Percentiles rank a stretch among this genome's conserved stretches.
phyloP scores from a whole-genome alignment of 2,329 filamentous ascomycete species.

The Septoria petroselini region DNA sequence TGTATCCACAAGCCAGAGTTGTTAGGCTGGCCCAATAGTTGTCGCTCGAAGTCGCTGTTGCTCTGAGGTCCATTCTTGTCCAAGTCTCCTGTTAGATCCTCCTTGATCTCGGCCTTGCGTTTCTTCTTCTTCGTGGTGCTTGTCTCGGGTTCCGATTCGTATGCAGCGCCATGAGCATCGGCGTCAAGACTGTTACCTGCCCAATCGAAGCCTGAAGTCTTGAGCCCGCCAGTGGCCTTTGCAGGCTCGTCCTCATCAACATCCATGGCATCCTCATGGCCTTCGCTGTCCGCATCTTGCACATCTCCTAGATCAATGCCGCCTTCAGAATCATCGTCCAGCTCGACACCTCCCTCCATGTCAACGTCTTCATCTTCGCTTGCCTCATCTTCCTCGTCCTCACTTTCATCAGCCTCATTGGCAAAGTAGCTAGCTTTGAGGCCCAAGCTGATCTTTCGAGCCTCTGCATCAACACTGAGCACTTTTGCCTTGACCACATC shows the following conservation, averaged over 20 bases:
- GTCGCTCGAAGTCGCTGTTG: slow-evolving; percentile 86
- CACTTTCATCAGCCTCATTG: slow-evolving; percentile 52
- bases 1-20: slow-evolving; percentile 91
- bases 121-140: slow-evolving; percentile 53
- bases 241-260: slow-evolving; percentile 37
- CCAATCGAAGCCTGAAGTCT: slow-evolving; percentile 83
- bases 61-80: slow-evolving; percentile 86
- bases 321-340: slow-evolving; percentile 24
- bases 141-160: slow-evolving; percentile 55
- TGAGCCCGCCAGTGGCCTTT: slow-evolving; percentile 50
- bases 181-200: slow-evolving; percentile 58
- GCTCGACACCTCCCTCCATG: slow-evolving; percentile 30
- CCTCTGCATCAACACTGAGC: slow-evolving; percentile 69
- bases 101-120: slow-evolving; percentile 75
- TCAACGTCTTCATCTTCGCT: slow-evolving; percentile 33
- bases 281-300: slow-evolving; percentile 47
- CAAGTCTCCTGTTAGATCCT: slow-evolving; percentile 88
- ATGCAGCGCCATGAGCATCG: slow-evolving; percentile 54
- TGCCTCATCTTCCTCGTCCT: slow-evolving; percentile 42
- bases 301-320: slow-evolving; percentile 44
- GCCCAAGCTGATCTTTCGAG: slow-evolving; percentile 80
- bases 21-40: slow-evolving; percentile 87
- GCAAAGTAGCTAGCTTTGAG: slow-evolving; percentile 91
- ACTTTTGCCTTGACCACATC: slow-evolving; percentile 92
- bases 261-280: slow-evolving; percentile 48